These are phyloP conservation scores for Eucalyptus sp. DNA, from an alignment of 345 rosid species.

Conservation along the genomic window DNA sequence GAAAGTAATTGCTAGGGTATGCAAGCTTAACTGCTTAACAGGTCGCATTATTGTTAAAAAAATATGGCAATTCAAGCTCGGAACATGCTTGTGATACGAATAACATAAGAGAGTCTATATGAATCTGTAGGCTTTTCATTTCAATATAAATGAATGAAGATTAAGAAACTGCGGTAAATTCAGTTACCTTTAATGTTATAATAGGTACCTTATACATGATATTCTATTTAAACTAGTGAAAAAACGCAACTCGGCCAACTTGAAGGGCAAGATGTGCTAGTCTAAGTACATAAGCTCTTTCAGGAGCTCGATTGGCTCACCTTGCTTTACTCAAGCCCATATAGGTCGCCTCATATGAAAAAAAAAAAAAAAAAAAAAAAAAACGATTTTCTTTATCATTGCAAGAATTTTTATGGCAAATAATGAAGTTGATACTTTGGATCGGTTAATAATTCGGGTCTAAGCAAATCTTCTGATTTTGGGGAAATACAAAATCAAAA, in stretches of 20 bases:
- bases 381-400: accelerated
- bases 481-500: background rate
- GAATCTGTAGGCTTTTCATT: background rate
- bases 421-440: background rate
- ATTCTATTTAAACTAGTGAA: background rate
- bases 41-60: accelerated
- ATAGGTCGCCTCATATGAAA: background rate
- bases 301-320: background rate
- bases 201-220: accelerated
- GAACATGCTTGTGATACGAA: accelerated
- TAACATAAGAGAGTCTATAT: accelerated
- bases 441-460: accelerated
- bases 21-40: accelerated
- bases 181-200: background rate
- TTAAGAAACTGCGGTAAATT: accelerated
- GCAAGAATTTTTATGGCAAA: background rate
- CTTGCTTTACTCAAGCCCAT: background rate
- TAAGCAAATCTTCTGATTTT: background rate
- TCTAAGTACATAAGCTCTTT: background rate
- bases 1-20: background rate
- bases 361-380: too few species aligned
- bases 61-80: background rate
- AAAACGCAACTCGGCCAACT: accelerated
- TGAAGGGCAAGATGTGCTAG: background rate
- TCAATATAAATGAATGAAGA: accelerated